Evolutionary conservation across 305 asterid species (phyloP), one percentile per base, ranked within the genome.

Genomic region (Stenogyne calaminthoides): DNA sequence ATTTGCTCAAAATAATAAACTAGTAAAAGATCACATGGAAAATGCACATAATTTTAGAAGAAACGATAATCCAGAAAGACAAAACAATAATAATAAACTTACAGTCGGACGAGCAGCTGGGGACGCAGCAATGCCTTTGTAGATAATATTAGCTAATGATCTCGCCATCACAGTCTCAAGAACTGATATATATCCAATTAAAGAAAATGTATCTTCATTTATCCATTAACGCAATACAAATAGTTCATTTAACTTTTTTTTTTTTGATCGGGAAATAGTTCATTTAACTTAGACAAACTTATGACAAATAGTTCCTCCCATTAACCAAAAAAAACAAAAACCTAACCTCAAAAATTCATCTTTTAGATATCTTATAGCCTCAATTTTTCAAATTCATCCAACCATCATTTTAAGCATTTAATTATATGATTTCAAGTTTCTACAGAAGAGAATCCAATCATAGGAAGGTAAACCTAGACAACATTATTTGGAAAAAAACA

Each of bases 121-220:
- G 66, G 78, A 77, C 56, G 83, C 82, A 0, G 80, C 74, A 67
- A 78, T 47, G 72, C 90, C 78, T 82, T 71, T 88, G 75, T 72
- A 78, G 27, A 88, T 71, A 44, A 86, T 67, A 73, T 75, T 78
- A 67, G 95, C 86, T 88, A 89, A 70, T 18, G 84, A 85, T 78
- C 92, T 86, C 19, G 87, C 93, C 97, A 92, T 92, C 67, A 57
- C 27, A 20, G 77, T 64, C 79, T 67, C 75, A 71, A 51, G 60
- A 72, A 72, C 81, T 82, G 81, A 73, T 18, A 54, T 36, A 16
- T 15, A 56, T 59, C 46, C 36, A 32, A 32, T 32, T 4, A 32
- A 32, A 32, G 36, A 40, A 8, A 40, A 40, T 40, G 46, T 40
- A 9, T 42, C 49, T 42, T 42, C 11, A 42, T 9, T 42, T 9